Percentiles rank a stretch among this genome's conserved stretches.
Evolutionary conservation across 2,329 filamentous ascomycete genomes (phyloP).

Genomic region (Colletotrichum lindemuthianum): DNA sequence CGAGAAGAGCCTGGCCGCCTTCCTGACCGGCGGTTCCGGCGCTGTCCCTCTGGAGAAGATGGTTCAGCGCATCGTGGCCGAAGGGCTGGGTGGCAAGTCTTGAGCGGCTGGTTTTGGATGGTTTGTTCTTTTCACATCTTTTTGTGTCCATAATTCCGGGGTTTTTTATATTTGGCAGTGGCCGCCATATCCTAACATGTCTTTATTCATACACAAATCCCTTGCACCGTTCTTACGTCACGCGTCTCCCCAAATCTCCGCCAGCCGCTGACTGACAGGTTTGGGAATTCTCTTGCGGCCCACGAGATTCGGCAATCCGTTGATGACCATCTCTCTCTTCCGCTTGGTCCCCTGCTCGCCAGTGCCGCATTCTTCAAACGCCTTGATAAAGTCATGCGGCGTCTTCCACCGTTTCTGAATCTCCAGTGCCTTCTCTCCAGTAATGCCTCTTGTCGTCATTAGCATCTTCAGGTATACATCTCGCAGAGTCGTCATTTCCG

Average conservation of each 20-base stretch:
- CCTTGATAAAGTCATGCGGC: constrained; percentile 75
- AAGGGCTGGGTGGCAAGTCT: constrained; percentile 58
- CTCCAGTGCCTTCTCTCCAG: constrained; percentile 81
- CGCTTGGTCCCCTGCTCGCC: constrained; percentile 63
- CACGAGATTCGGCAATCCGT: constrained; percentile 65
- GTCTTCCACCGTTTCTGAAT: constrained; percentile 84
- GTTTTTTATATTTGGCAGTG: background rate
- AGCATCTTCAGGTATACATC: constrained; percentile 87
- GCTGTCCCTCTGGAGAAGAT: constrained; percentile 74
- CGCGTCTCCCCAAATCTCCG: constrained; percentile 74
- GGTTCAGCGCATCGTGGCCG: constrained; percentile 78
- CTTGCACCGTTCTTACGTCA: constrained; percentile 39
- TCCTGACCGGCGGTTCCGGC: constrained; percentile 68
- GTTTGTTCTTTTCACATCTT: background rate
- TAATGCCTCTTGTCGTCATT: constrained; percentile 81
- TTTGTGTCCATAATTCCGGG: background rate
- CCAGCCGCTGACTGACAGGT: constrained; percentile 73
- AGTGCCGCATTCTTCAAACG: constrained; percentile 66
- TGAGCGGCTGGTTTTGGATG: background rate
- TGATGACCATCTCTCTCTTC: constrained; percentile 69
- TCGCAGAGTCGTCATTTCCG: constrained; percentile 75
- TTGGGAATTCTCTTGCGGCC: constrained; percentile 76
- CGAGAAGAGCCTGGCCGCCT: constrained; percentile 88
- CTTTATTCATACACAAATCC: background rate
- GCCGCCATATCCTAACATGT: constrained; percentile 2